Conservation (phyloP, 352 stramenopile genomes). For the Phytophthora citrophthora region DNA sequence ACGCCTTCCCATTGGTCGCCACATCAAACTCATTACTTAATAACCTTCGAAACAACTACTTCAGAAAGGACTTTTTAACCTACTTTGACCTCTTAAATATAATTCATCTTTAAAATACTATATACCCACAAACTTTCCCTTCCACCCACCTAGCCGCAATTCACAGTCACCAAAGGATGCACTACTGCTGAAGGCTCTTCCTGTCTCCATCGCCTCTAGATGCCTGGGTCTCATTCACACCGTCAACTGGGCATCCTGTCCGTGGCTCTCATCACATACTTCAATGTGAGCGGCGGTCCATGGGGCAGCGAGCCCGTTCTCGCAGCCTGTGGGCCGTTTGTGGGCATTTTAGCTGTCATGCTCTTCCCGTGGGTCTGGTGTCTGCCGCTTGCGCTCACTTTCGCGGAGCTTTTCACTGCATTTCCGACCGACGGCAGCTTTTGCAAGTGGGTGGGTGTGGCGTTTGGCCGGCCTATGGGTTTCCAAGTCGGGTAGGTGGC, state of each 20-base stretch:
- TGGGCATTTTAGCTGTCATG: slow-evolving; percentile 68
- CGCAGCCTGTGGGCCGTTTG: slow-evolving; percentile 62
- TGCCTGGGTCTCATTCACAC: slow-evolving; percentile 69
- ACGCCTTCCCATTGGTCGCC: too few relatives aligned
- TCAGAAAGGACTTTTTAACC: too few relatives aligned
- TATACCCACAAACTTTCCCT: too few relatives aligned
- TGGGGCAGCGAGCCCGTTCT: slow-evolving; percentile 76
- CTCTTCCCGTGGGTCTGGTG: slow-evolving; percentile 81
- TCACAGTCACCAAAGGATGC: slow-evolving; percentile 23
- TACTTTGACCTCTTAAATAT: too few relatives aligned
- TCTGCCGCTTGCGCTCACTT: slow-evolving; percentile 69
- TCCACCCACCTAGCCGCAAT: neutral
- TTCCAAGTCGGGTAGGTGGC: slow-evolving; percentile 84
- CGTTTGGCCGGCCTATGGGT: slow-evolving; percentile 83
- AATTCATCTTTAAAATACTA: too few relatives aligned
- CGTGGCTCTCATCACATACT: slow-evolving; percentile 82
- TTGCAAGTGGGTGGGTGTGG: slow-evolving; percentile 80
- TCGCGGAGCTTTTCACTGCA: slow-evolving; percentile 81
- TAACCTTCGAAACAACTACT: too few relatives aligned
- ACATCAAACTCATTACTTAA: too few relatives aligned
- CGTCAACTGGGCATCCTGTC: slow-evolving; percentile 69
- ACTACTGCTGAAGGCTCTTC: slow-evolving; percentile 11
- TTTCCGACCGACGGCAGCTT: slow-evolving; percentile 86
- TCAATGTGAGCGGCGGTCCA: slow-evolving; percentile 75
- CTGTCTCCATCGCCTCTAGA: slow-evolving; percentile 11